Percentiles rank a stretch among this genome's conserved stretches.
Evolutionary conservation across 345 rosid genomes (phyloP).

Genomic region (Angophora floribunda): DNA sequence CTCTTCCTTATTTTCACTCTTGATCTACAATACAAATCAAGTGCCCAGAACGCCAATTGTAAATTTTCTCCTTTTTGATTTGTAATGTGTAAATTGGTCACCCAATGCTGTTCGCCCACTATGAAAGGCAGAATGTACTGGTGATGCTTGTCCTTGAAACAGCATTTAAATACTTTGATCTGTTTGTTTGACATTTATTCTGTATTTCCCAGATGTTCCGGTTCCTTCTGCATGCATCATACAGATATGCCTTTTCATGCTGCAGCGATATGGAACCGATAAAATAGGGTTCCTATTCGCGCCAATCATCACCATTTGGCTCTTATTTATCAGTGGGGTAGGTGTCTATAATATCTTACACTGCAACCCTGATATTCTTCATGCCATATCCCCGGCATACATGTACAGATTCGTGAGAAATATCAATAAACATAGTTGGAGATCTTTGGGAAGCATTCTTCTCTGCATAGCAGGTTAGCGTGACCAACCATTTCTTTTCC

Average conservation of each 20-base stretch:
- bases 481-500: not conserved
- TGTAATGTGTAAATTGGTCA: not conserved
- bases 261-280: slow-evolving; percentile 44
- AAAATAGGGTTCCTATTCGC: slow-evolving; percentile 47
- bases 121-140: not conserved
- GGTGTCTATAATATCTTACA: slow-evolving; percentile 33
- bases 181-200: not conserved
- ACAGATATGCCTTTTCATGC: slow-evolving; percentile 41
- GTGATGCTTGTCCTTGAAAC: not conserved
- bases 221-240: slow-evolving; percentile 49
- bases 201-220: slow-evolving; percentile 29
- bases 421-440: slow-evolving; percentile 17
- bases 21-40: not conserved
- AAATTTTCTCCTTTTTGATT: not conserved
- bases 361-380: slow-evolving; percentile 16
- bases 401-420: slow-evolving; percentile 26
- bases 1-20: not conserved
- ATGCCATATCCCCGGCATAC: slow-evolving; percentile 34
- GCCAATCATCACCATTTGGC: slow-evolving; percentile 44
- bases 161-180: not conserved
- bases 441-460: slow-evolving; percentile 38
- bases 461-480: slow-evolving; percentile 50
- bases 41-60: not conserved
- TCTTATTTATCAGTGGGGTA: slow-evolving; percentile 37
- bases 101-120: not conserved